Conservation (phyloP, 345 rosid species). For the Angophora floribunda region DNA sequence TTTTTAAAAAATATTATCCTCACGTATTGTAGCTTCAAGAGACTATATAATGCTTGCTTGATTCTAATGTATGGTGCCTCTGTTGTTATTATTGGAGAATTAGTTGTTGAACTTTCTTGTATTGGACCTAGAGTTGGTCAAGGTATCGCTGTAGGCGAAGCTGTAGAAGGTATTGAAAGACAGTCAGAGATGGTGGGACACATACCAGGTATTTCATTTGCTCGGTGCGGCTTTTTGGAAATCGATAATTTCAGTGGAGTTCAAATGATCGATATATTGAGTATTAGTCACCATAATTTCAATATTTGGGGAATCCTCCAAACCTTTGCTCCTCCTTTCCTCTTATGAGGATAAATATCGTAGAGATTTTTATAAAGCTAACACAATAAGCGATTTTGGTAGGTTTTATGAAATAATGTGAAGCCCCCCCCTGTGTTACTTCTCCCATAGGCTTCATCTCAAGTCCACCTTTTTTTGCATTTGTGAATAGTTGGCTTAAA, state of each 20-base stretch:
- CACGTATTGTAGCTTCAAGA: neutral
- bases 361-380: neutral
- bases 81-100: neutral
- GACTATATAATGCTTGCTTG: rapidly evolving
- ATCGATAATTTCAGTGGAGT: rapidly evolving
- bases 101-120: neutral
- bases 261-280: neutral
- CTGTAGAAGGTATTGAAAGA: neutral
- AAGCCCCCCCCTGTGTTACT: too few species aligned
- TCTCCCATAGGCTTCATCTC: too few species aligned
- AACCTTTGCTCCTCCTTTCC: neutral
- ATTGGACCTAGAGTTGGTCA: neutral
- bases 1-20: rapidly evolving
- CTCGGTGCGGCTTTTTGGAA: rapidly evolving
- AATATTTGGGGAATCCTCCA: neutral
- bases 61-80: rapidly evolving
- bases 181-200: neutral
- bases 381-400: neutral
- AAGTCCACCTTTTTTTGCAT: too few species aligned
- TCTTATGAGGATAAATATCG: neutral
- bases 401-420: neutral
- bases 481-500: too few species aligned
- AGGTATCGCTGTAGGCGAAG: neutral
- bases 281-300: neutral
- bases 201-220: neutral